Evolutionary conservation across 1,284 basidiomycete species (phyloP).

Genomic region (Xerocomus cyaneibrunnescens): DNA sequence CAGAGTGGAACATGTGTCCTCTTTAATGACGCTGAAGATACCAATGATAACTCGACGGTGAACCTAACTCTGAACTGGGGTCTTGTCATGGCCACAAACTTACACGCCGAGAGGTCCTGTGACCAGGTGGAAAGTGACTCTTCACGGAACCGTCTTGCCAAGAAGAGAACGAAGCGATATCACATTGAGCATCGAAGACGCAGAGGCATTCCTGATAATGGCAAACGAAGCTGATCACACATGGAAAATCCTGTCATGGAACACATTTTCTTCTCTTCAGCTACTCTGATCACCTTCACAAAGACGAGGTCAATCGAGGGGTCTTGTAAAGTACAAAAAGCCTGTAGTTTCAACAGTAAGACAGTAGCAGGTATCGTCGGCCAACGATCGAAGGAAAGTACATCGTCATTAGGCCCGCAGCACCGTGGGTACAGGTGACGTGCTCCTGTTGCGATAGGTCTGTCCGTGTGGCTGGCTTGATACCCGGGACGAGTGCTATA

Average conservation of each 20-base stretch:
- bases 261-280: too few species aligned
- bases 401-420: neutral
- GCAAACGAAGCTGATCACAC: neutral
- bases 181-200: neutral
- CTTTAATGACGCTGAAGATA: conserved; percentile 22
- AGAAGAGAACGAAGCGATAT: neutral
- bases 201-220: neutral
- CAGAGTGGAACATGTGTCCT: conserved; percentile 8
- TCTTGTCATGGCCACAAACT: neutral
- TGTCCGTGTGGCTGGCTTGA: neutral
- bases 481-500: neutral
- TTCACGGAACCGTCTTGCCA: neutral
- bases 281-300: neutral
- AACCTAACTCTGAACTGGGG: neutral
- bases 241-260: neutral
- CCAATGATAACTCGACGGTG: conserved; percentile 7
- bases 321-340: too few species aligned
- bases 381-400: neutral
- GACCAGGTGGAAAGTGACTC: neutral
- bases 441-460: neutral
- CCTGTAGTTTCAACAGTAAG: too few species aligned
- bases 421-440: neutral
- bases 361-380: neutral
- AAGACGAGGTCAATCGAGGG: neutral
- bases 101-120: neutral